Evolutionary conservation across 139 green algal species (phyloP), one percentile per base, ranked within the genome.

Genomic region (Chlamydomonas schloesseri): DNA sequence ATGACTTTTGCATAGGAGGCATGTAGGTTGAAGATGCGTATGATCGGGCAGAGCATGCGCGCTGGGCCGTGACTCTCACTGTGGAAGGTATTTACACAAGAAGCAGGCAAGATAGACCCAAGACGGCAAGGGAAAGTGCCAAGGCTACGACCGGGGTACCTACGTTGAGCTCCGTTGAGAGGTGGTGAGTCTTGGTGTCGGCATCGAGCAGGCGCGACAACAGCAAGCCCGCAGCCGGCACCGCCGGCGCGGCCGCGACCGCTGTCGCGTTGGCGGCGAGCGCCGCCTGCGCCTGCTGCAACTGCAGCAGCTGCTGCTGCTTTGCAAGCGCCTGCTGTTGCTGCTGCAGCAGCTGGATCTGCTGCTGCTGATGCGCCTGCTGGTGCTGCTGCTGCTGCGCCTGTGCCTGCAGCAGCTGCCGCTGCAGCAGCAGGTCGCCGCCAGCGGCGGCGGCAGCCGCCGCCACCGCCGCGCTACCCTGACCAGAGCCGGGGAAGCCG

Each of bases 201-300:
- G 79, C 65, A 23, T 85, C 79, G 21, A 85, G 31, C 31, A 85
- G 79, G 5, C 79, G 65, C 1, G 79, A 76, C 47, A 85, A 31
- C 67, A 85, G 79, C 50, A 76, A 31, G 28, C 79, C 79, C 2
- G 79, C 79, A 0, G 67, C 67, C 0, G 65, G 79, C 33, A 74
- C 78, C 29, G 42, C 31, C 11, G 76, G 60, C 11, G 76, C 11
- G 1, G 75, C 73, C 1, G n/a, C 47, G 33, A 3, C 20, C 47
- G n/a, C n/a, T n/a, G 73, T 55, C 42, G 23, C 11, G 10, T n/a
- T 18, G 47, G 72, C 47, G 4, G 47, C 47, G 0, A 71, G 80
- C 24, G 68, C 68, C 57, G 31, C 34, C 50, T 78, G 80, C 68
- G 24, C 21, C 67, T 71, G 80, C 47, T 42, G 33, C 21, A 70